A percentile compares a stretch with the other conserved stretches of the same genome.
phyloP scores from a whole-genome alignment of 1,284 basidiomycete species.

The Meira nashicola region DNA sequence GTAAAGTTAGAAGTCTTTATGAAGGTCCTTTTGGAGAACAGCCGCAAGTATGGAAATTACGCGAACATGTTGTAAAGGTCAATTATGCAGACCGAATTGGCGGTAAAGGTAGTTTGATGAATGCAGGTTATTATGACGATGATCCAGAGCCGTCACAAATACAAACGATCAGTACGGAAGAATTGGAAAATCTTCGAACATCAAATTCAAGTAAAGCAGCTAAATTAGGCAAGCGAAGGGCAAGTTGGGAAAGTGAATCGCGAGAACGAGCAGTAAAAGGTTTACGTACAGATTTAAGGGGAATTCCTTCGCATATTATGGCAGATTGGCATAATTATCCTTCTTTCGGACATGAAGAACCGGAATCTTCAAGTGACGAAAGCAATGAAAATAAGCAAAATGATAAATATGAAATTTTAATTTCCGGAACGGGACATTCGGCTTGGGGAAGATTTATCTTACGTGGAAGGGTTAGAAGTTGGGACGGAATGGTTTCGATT shows the following conservation, averaged over 20 bases:
- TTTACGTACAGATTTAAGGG: background rate
- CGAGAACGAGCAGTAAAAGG: background rate
- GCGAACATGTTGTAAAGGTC: slow-evolving; percentile 55
- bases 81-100: slow-evolving; percentile 7
- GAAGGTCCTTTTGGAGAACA: slow-evolving; percentile 59
- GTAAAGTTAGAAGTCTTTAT: slow-evolving; percentile 56
- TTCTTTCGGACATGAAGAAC: slow-evolving; percentile 8
- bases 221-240: background rate
- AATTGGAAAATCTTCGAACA: too few species aligned
- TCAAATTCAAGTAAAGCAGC: background rate
- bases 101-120: slow-evolving; percentile 11
- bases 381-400: background rate
- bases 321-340: slow-evolving; percentile 9
- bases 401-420: slow-evolving; percentile 52
- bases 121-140: slow-evolving; percentile 12
- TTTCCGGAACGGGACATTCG: slow-evolving; percentile 57
- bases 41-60: slow-evolving; percentile 59
- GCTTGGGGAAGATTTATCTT: slow-evolving; percentile 59
- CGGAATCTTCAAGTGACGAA: background rate
- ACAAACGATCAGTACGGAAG: too few species aligned
- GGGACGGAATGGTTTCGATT: slow-evolving; percentile 58
- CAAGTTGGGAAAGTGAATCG: background rate
- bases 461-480: slow-evolving; percentile 56
- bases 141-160: slow-evolving; percentile 7
- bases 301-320: background rate